Conservation (phyloP, 2,329 filamentous ascomycete species). For the Blastomyces silverae region DNA sequence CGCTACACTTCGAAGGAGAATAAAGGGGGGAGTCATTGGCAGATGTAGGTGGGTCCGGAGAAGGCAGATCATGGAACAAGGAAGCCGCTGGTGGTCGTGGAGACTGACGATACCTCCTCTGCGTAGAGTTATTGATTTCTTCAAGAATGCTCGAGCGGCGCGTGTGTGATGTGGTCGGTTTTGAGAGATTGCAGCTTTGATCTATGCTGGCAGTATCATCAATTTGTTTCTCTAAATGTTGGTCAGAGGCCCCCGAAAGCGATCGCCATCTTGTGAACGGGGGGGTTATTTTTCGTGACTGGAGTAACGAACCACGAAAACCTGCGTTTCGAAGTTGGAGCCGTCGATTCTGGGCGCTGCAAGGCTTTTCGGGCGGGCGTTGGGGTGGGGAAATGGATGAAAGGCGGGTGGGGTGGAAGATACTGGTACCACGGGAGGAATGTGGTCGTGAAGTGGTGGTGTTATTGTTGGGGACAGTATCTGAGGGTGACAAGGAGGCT, state of each 20-base stretch:
- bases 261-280: constrained; percentile 22
- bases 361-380: constrained; percentile 19
- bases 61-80: constrained; percentile 23
- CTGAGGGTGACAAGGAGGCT: background rate
- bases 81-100: constrained; percentile 21
- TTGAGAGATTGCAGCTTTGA: background rate
- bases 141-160: constrained; percentile 28
- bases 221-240: constrained; percentile 23
- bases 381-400: constrained; percentile 20
- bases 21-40: constrained; percentile 14
- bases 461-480: background rate
- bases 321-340: constrained; percentile 29
- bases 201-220: constrained; percentile 3
- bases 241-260: constrained; percentile 19
- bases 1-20: constrained; percentile 2
- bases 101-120: constrained; percentile 21
- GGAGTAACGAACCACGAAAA: constrained; percentile 26
- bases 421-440: constrained; percentile 14
- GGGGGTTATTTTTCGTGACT: constrained; percentile 22
- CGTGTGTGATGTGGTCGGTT: constrained; percentile 16
- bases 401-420: constrained; percentile 18
- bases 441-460: constrained; percentile 5
- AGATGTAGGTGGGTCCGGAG: constrained; percentile 18
- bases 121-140: constrained; percentile 29
- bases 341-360: constrained; percentile 27